Base-by-base conservation (phyloP, 495 filamentous ascomycete species). In the Aspergillus diversus region DNA sequence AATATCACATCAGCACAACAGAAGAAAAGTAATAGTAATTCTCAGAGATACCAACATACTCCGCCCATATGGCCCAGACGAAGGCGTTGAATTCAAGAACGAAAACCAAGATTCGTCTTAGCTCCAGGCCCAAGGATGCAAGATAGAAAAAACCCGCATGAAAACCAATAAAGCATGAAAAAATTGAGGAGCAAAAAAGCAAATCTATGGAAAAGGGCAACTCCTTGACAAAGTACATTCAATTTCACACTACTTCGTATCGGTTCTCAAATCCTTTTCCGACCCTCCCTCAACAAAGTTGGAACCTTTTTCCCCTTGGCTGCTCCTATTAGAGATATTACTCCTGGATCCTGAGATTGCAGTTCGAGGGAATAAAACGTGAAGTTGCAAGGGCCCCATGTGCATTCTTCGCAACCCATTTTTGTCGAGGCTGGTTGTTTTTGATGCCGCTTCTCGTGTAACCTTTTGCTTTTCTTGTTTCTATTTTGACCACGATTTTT, bases 301-400 rank as follows among this genome's bases (percentile, higher is more conserved):
- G 39, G 39, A 43, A 43, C 11, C 8, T 43, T 13, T 7, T 43
- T 43, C 39, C 47, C 13, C 15, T 6, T 50, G 47, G 3, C 6
- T 9, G 27, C n/a, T 9, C 47, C 47, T 50, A 50, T 50, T 16
- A 27, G 0, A 7, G 27, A 2, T 13, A 21, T 50, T 11, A n/a
- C 47, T 27, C 21, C 21, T 27, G 21, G 21, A 2, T 27, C 47
- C 47, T 50, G 47, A 50, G 47, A 17, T 50, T 43, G 39, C 47
- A 50, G 16, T 31, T 50, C 7, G 16, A 27, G 15, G 16, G n/a
- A 50, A 50, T 50, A 31, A 17, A 43, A 43, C 12, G 12, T 50
- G 47, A 27, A 50, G 47, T 50, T 50, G 16, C 47, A 50, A 17
- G 47, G 47, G 21, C n/a, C 47, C 47, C 16, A 50, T 27, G 16